phyloP scores from a whole-genome alignment of 73 alveolate species.

The Stentor roeselii region DNA sequence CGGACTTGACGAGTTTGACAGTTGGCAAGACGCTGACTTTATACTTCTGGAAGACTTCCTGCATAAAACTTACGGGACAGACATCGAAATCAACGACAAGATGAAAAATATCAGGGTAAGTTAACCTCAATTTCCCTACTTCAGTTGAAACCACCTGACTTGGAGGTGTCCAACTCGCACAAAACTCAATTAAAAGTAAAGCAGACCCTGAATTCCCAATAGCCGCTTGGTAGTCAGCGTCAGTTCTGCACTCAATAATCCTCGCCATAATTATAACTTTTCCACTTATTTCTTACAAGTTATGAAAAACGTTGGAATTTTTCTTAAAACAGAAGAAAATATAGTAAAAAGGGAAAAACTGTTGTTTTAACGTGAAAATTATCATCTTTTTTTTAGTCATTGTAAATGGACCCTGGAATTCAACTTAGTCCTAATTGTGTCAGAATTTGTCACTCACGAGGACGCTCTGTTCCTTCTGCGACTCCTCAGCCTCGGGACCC shows the following conservation, averaged over 20 bases:
- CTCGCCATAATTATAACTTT: not conserved
- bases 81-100: not conserved
- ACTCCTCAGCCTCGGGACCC: too few relatives aligned
- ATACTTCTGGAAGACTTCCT: conserved; percentile 18
- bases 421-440: too few relatives aligned
- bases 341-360: too few relatives aligned
- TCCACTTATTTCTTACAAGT: too few relatives aligned
- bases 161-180: conserved; percentile 13
- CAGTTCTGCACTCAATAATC: not conserved
- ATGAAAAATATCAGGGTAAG: conserved; percentile 24
- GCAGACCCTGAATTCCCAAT: not conserved
- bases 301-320: too few relatives aligned
- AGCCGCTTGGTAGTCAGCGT: conserved; percentile 3
- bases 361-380: too few relatives aligned
- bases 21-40: conserved; percentile 5
- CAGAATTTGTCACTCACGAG: too few relatives aligned
- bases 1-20: conserved; percentile 14
- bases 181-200: not conserved
- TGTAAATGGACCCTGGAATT: too few relatives aligned
- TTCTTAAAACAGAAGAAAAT: too few relatives aligned
- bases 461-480: too few relatives aligned
- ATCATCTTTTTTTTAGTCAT: too few relatives aligned
- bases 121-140: not conserved
- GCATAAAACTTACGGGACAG: not conserved
- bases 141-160: not conserved